Evolutionary conservation across 495 filamentous ascomycete species (phyloP).

Genomic region (Neurospora terricola): DNA sequence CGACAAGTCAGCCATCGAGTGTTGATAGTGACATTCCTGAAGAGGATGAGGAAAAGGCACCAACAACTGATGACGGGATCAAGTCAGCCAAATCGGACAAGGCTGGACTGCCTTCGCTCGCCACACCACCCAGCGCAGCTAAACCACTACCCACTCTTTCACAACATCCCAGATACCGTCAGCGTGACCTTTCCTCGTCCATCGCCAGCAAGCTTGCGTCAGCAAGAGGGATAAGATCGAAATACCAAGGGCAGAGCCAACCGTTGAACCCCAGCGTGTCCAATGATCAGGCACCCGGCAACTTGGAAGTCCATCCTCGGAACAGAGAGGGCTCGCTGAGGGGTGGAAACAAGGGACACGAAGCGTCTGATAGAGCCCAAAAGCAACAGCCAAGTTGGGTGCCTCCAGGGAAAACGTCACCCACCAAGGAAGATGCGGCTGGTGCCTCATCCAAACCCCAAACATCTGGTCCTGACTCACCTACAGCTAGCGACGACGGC

Average conservation of each 20-base stretch:
- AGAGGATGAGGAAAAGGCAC: constrained; percentile 26
- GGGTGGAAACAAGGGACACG: constrained; percentile 29
- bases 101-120: constrained; percentile 6
- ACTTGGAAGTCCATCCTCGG: constrained; percentile 48
- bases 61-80: constrained; percentile 4
- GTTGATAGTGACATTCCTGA: constrained; percentile 27
- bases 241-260: constrained; percentile 43
- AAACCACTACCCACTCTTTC: constrained; percentile 38
- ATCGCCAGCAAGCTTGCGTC: constrained; percentile 88
- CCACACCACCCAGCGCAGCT: constrained; percentile 18
- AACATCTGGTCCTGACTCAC: not conserved
- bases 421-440: constrained; percentile 16
- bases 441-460: constrained; percentile 14
- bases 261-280: constrained; percentile 60
- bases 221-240: constrained; percentile 73
- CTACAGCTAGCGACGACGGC: constrained; percentile 51
- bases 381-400: constrained; percentile 31
- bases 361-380: constrained; percentile 21
- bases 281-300: constrained; percentile 65
- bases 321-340: constrained; percentile 28
- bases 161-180: constrained; percentile 40
- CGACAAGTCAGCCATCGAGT: constrained; percentile 34
- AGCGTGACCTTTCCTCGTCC: constrained; percentile 65
- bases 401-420: constrained; percentile 22
- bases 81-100: constrained; percentile 12